Base-by-base conservation (phyloP, 345 rosid genomes). In the Arabidopsis suecica region DNA sequence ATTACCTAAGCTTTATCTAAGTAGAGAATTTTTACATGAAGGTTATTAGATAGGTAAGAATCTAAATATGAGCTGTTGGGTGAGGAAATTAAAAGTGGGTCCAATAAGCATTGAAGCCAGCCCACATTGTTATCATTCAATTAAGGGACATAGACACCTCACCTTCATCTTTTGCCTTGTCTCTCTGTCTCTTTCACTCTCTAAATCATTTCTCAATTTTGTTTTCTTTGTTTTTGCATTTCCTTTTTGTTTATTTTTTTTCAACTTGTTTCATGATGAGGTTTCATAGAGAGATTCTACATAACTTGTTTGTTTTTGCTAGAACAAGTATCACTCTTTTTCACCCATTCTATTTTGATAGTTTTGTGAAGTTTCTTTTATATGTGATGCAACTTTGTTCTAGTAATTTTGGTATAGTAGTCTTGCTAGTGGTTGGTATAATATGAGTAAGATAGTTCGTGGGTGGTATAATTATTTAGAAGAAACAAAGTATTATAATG, bases 141-240 rank as follows among this genome's bases (percentile, higher is more conserved):
- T 23, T 62, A 62, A 47, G 75, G 51, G 80, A 77, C 71, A 77
- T 37, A 47, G 71, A 77, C 80, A 76, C 69, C 79, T 61, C 79
- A 69, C 69, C 69, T 5, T 76, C 74, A 55, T 47, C 76, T 47
- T 47, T 61, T 61, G 70, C 75, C 50, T 76, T 61, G 75, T 61
- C 75, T 70, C 66, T 55, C 61, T 61, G 69, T 76, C 79, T 60
- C 45, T 68, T 75, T 76, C 80, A 76, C 50, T 69, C 71, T 61
- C 74, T 76, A 42, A 53, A 53, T 69, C 49, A 76, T 61, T 61
- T 61, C 50, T 69, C 50, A 62, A 34, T 53, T 69, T 69, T 61
- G 38, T 68, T 69, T 36, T 69, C 36, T 58, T 34, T 67, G 61
- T 25, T 42, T 42, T 61, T 45, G 32, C 73, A 59, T 75, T 76